Evolutionary conservation across 441 rosid genomes (phyloP), one percentile per base, ranked within the genome.

Genomic region (Flueggea neowawraea): DNA sequence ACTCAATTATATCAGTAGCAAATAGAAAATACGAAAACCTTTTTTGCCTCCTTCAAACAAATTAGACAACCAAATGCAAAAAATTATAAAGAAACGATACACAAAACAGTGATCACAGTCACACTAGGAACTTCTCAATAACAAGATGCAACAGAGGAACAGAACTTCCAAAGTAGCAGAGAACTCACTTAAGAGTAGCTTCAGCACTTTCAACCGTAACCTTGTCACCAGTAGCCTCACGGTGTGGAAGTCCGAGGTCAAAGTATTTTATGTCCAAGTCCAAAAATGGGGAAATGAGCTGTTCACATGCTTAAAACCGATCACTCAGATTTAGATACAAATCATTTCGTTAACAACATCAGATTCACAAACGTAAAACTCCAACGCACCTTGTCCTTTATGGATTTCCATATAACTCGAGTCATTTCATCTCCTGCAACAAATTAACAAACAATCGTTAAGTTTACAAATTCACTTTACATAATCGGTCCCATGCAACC

Each of bases 221-320:
- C 77, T 78, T 81, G 73, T 94, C 99, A 72, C 87, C 84, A 2
- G 99, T 94, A 59, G 94, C 95, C 78, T 94, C 97, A 65, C 96
- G 99, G 55, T 94, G 66, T 49, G 82, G 88, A 71, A 91, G 89
- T 53, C 99, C 96, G 55, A 94, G 99, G 68, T 94, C 99, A n/a
- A 73, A 94, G 73, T 94, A 94, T 76, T 89, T 94, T 65, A 94
- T 89, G 72, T 94, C 97, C 95, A 94, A 73, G 61, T 94, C 97
- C 78, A 94, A 53, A 59, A 94, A 94, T 33, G 96, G 97, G 60
- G 77, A 75, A 69, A 90, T 84, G 36, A 90, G 92, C 99, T 94
- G 89, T 60, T 14, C 2, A 64, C 43, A 36, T 6, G 49, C 1
- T 22, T 22, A 22, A 22, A 22, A 22, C 28, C 28, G 28, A 22